Base-by-base conservation (phyloP, 306 rosid genomes). In the Sesbania bispinosa region DNA sequence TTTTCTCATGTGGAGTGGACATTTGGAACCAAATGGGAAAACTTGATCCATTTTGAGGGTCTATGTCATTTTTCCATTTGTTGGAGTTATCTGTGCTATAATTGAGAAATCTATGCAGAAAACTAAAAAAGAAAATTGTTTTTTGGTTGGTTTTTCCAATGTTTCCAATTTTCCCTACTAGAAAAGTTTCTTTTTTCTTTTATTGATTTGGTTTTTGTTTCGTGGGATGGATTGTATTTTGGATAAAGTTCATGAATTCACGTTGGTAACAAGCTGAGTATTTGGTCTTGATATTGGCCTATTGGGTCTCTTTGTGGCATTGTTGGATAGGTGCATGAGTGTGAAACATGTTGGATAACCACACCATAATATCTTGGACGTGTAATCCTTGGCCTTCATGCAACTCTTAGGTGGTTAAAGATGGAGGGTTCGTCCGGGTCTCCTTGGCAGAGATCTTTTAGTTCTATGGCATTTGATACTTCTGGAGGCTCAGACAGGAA, bases 361-460 rank as follows among this genome's bases (percentile, higher is more conserved):
- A 51, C 67, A 69, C 68, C n/a, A n/a, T n/a, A n/a, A n/a, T n/a
- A n/a, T n/a, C n/a, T 59, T 84, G 92, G 80, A 77, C 81, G 78
- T 79, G 78, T 61, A 69, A 60, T 79, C 33, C 65, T 11, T 70
- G 81, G 84, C 35, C 69, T 78, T 74, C 95, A 77, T 90, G 92
- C 79, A 77, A 83, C 83, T 77, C 73, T n/a, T 80, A 71, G 53
- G 80, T 77, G 95, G 88, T 75, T 86, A n/a, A 62, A 60, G 62
- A 94, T 94, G 99, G 97, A 89, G 67, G 91, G 88, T 48, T 88
- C 98, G 50, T 85, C 89, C n/a, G 88, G 83, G 50, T 88, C 90
- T 52, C 87, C 80, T 73, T 80, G 84, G 82, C 85, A 69, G 73
- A 82, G 61, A 74, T 82, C 92, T 76, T 82, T 64, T 41, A 85